phyloP scores from a whole-genome alignment of 352 stramenopile species.

The Blastocystis sp. region DNA sequence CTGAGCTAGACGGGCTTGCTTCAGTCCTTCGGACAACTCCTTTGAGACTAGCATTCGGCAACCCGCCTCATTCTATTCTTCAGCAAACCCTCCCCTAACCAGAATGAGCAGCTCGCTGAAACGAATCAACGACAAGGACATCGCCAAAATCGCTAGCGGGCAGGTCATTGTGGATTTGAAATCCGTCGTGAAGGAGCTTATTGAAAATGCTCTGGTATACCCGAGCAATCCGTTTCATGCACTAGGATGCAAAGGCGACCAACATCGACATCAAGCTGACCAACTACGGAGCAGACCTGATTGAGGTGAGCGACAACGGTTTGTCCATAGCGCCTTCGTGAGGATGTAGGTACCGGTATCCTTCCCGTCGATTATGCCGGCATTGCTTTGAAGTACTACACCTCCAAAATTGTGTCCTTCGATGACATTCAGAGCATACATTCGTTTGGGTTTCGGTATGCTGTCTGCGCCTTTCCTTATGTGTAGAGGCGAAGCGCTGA shows the following conservation, averaged over 20 bases:
- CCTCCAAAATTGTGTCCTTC: slow-evolving; percentile 90
- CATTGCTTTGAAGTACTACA: slow-evolving; percentile 87
- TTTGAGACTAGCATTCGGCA: too few species aligned
- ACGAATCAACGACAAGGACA: slow-evolving; percentile 19
- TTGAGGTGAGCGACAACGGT: slow-evolving; percentile 93
- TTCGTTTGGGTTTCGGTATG: slow-evolving; percentile 88
- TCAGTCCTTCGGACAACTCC: too few species aligned
- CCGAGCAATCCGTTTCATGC: not conserved
- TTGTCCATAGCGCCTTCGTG: not conserved
- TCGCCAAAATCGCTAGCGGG: slow-evolving; percentile 75
- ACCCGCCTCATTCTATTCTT: too few species aligned
- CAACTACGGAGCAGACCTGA: slow-evolving; percentile 83
- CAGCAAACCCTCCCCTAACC: too few species aligned
- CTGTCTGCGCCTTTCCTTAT: not conserved
- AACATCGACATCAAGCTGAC: slow-evolving; percentile 81
- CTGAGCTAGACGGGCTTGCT: too few species aligned
- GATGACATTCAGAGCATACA: slow-evolving; percentile 83
- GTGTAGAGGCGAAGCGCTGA: slow-evolving; percentile 86
- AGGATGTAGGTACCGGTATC: slow-evolving; percentile 76
- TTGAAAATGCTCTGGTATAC: slow-evolving; percentile 84
- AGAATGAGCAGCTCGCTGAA: slow-evolving; percentile 12
- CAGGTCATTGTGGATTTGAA: slow-evolving; percentile 90
- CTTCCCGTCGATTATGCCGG: slow-evolving; percentile 76
- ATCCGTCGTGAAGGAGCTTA: slow-evolving; percentile 92
- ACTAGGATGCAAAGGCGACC: slow-evolving; percentile 78